phyloP scores from a whole-genome alignment of 768 basidiomycete species.

The Dioszegia crocea region DNA sequence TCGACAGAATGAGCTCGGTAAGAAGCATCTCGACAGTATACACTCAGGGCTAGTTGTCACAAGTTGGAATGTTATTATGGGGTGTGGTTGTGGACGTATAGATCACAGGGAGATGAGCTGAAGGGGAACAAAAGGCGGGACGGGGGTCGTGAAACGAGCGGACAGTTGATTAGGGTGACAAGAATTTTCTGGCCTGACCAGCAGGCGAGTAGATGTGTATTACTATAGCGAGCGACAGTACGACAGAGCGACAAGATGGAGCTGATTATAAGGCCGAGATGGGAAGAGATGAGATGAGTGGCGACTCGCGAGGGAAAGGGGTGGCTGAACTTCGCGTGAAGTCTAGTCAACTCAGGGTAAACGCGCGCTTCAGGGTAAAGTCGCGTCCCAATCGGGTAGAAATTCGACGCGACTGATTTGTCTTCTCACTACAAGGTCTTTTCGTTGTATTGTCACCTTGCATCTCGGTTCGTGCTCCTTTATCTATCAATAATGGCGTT shows the following conservation, averaged over 20 bases:
- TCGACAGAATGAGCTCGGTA: slow-evolving; percentile 86
- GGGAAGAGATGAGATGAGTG: background rate
- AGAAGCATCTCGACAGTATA: slow-evolving; percentile 59
- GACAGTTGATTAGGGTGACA: no score
- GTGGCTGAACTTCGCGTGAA: slow-evolving; percentile 2
- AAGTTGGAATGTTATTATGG: no score
- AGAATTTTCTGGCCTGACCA: background rate
- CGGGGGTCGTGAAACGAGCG: no score
- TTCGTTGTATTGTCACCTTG: no score
- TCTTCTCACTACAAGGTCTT: background rate
- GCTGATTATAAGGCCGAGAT: background rate
- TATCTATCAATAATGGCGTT: no score
- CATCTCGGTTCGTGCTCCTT: no score
- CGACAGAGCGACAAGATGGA: background rate
- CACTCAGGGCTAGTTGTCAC: no score
- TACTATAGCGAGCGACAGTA: background rate
- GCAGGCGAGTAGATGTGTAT: slow-evolving; percentile 1
- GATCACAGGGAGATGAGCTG: no score
- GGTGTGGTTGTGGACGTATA: no score
- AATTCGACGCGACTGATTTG: background rate
- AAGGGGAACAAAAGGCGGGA: background rate
- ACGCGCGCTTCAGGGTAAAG: background rate
- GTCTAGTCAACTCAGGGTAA: slow-evolving; percentile 7
- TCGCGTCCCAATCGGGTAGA: background rate
- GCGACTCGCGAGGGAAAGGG: background rate